Evolutionary conservation across 2,329 filamentous ascomycete species (phyloP), one percentile per base, ranked within the genome.

Genomic region (Chaetothyriales sp.): DNA sequence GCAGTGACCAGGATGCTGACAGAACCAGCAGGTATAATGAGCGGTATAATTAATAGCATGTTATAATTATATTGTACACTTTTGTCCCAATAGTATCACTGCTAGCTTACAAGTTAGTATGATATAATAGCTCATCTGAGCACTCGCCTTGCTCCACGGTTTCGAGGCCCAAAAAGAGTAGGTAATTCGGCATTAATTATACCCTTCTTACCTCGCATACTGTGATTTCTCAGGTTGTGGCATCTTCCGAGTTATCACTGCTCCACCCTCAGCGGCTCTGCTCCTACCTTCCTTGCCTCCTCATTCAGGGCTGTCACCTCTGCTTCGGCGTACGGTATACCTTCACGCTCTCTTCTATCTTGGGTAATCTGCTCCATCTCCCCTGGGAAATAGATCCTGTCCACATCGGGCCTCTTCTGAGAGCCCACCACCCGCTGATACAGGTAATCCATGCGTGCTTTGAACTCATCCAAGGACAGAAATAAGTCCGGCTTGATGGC

Each of bases 401-500:
- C 74, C 2, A 79, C 70, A 0, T 73, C 77, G 15, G 64, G 67
- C 69, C 74, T 74, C 62, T 69, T 77, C 37, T 80, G 73, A 1
- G 67, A 72, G 2, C 67, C 70, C 18, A 76, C 68, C 1, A 80
- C 76, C n/a, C 74, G 65, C 56, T 72, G 66, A 58, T 80, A 78
- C 20, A 81, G 63, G 64, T 77, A 75, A 51, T 79, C 74, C 76
- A 81, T 80, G 18, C 75, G 63, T 19, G 62, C 73, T 28, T 78
- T 77, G 62, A 89, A 89, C 44, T 86, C 82, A 1, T 83, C 80
- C 54, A 83, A 56, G 49, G 73, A 73, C 76, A 89, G 79, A 56
- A 89, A 89, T 18, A 89, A 68, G 57, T 89, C 83, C 0, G 85
- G 84, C 63, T 85, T 86, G 58, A 89, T 67, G 0, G 78, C 83